Percentiles rank a stretch among this genome's conserved stretches.
Evolutionary conservation across 1,284 basidiomycete genomes (phyloP).

Genomic region (Pseudozyma flocculosa): DNA sequence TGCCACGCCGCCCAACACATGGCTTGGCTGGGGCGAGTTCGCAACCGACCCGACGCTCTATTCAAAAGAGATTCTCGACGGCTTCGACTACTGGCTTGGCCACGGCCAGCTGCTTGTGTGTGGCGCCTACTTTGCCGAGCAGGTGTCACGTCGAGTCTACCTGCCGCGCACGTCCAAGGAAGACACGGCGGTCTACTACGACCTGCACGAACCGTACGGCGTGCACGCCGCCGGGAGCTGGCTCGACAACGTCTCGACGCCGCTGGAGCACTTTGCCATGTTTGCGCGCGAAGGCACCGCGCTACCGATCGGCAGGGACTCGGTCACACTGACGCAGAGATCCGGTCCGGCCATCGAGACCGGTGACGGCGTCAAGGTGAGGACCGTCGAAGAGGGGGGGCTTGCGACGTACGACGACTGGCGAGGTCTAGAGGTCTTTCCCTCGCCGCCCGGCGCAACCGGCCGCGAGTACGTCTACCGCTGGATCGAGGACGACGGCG

Average conservation of each 20-base stretch:
- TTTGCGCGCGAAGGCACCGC: slow-evolving; percentile 60
- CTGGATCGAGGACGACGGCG: slow-evolving; percentile 61
- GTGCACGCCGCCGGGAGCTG: slow-evolving; percentile 18
- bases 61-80: slow-evolving; percentile 56
- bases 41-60: slow-evolving; percentile 59
- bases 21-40: slow-evolving; percentile 59
- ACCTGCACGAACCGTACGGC: slow-evolving; percentile 22
- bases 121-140: slow-evolving; percentile 57
- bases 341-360: slow-evolving; percentile 55
- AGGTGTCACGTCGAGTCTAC: slow-evolving; percentile 57
- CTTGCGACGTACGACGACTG: slow-evolving; percentile 59
- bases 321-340: slow-evolving; percentile 56
- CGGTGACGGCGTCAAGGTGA: slow-evolving; percentile 57
- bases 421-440: slow-evolving; percentile 60
- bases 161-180: slow-evolving; percentile 57
- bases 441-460: slow-evolving; percentile 33
- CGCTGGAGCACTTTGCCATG: slow-evolving; percentile 59
- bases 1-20: slow-evolving; percentile 59
- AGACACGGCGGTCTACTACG: slow-evolving; percentile 24
- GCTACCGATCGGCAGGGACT: slow-evolving; percentile 59
- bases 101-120: slow-evolving; percentile 58
- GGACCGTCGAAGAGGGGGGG: slow-evolving; percentile 58
- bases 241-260: slow-evolving; percentile 56
- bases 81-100: slow-evolving; percentile 61
- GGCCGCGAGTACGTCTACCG: slow-evolving; percentile 41